phyloP scores from a whole-genome alignment of 305 asterid genomes.

The Solanum chacoense region DNA sequence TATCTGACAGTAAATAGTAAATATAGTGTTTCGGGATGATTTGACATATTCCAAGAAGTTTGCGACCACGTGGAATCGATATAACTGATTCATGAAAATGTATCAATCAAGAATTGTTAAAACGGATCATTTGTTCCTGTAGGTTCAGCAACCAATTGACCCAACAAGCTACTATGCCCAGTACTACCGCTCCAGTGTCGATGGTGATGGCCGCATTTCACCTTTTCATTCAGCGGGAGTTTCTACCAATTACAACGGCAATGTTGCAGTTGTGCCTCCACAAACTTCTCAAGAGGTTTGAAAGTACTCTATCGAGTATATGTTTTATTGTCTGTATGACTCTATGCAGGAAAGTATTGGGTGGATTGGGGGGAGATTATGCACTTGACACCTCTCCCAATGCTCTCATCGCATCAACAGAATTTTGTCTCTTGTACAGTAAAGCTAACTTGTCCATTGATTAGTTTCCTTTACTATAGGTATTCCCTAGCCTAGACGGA shows the following conservation, averaged over 20 bases:
- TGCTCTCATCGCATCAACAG: not conserved
- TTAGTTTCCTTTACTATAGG: not conserved
- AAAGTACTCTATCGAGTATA: not conserved
- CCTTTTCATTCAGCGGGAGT: slow-evolving; percentile 60
- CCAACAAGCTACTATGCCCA: slow-evolving; percentile 76
- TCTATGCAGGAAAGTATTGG: not conserved
- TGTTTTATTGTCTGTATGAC: not conserved
- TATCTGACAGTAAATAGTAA: not conserved
- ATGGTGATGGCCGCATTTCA: slow-evolving; percentile 69
- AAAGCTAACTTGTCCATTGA: not conserved
- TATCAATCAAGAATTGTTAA: not conserved
- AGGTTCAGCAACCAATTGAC: slow-evolving; percentile 83
- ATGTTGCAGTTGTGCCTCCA: slow-evolving; percentile 45
- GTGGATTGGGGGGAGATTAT: not conserved
- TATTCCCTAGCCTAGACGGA: not conserved
- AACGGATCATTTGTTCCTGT: slow-evolving; percentile 10
- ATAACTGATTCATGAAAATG: not conserved
- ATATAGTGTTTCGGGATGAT: not conserved
- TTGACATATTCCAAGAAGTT: not conserved
- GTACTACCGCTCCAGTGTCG: slow-evolving; percentile 54
- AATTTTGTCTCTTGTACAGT: not conserved
- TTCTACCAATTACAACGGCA: slow-evolving; percentile 56
- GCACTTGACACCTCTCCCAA: not conserved
- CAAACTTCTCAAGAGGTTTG: slow-evolving; percentile 87
- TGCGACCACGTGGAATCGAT: not conserved